Evolutionary conservation across 2,329 filamentous ascomycete species (phyloP).

Genomic region (Microsporum audouinii): DNA sequence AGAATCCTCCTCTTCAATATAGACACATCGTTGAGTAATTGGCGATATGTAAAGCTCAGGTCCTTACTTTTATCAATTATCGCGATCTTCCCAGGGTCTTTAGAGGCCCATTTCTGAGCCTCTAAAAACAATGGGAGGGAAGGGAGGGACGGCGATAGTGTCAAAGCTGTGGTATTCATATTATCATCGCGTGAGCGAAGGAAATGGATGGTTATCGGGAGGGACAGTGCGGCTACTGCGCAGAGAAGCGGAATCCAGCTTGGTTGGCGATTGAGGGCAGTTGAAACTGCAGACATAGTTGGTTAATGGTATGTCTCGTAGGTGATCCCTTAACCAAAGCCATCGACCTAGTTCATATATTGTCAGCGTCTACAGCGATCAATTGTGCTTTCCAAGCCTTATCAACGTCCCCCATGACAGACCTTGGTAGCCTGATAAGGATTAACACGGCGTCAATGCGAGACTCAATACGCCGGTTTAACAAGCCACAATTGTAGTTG

Average conservation of each 20-base stretch:
- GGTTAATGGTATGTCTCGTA: background rate
- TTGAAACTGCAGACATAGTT: background rate
- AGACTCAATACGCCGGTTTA: background rate
- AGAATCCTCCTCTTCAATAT: conserved; percentile 28
- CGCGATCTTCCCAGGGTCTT: conserved; percentile 27
- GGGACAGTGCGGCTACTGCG: background rate
- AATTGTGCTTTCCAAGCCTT: background rate
- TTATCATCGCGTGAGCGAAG: conserved; percentile 1
- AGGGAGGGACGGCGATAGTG: conserved; percentile 21
- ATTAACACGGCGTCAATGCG: background rate
- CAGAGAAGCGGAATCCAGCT: conserved; percentile 1
- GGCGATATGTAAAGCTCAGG: conserved; percentile 30
- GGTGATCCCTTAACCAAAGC: background rate
- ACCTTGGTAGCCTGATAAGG: background rate
- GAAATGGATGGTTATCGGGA: conserved; percentile 2
- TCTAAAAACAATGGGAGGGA: conserved; percentile 31
- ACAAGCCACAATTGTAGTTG: background rate
- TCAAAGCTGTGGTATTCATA: conserved; percentile 7
- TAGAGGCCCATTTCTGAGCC: conserved; percentile 26
- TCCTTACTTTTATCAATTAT: conserved; percentile 30
- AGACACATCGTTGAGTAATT: conserved; percentile 31
- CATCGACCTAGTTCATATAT: background rate
- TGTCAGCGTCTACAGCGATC: background rate
- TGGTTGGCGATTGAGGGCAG: background rate
- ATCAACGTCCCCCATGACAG: background rate